These are phyloP conservation scores for Penicillium diatomitis DNA, from an alignment of 495 filamentous ascomycete species.

Conservation along the genomic window DNA sequence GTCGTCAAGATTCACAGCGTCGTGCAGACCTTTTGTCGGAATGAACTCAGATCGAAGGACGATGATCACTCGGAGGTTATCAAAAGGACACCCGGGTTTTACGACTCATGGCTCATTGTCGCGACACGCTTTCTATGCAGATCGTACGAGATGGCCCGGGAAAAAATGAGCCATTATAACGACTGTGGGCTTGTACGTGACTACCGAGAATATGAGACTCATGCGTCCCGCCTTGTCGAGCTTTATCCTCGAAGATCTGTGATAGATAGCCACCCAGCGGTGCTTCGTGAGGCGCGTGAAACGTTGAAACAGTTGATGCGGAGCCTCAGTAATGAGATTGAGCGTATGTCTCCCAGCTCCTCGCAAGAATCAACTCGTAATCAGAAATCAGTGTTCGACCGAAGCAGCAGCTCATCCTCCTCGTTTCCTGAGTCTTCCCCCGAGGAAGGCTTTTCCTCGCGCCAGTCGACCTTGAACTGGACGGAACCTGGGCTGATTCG, in stretches of 20 bases:
- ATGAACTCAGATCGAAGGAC: constrained; percentile 49
- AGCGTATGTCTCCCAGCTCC: constrained; percentile 41
- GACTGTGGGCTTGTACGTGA: constrained; percentile 58
- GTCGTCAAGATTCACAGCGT: constrained; percentile 69
- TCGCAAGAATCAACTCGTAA: constrained; percentile 39
- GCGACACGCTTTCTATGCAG: constrained; percentile 50
- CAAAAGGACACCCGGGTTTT: constrained; percentile 20
- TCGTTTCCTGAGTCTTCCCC: constrained; percentile 30
- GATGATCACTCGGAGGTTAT: constrained; percentile 32
- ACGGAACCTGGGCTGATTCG: constrained; percentile 19
- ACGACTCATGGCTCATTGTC: constrained; percentile 54
- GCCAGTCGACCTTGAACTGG: constrained; percentile 26
- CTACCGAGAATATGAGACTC: constrained; percentile 60
- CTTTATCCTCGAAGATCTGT: constrained; percentile 25
- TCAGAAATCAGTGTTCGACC: constrained; percentile 62
- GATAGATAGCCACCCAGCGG: constrained; percentile 19
- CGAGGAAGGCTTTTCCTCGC: constrained; percentile 23
- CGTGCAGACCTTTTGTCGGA: constrained; percentile 70
- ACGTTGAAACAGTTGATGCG: constrained; percentile 39
- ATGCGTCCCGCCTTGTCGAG: constrained; percentile 48
- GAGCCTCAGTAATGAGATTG: constrained; percentile 49
- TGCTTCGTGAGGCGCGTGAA: constrained; percentile 32
- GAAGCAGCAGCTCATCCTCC: constrained; percentile 56
- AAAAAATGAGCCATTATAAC: constrained; percentile 45
- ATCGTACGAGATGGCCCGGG: constrained; percentile 53